Conservation (phyloP, 2,329 filamentous ascomycete species). For the Clonostachys sp. region DNA sequence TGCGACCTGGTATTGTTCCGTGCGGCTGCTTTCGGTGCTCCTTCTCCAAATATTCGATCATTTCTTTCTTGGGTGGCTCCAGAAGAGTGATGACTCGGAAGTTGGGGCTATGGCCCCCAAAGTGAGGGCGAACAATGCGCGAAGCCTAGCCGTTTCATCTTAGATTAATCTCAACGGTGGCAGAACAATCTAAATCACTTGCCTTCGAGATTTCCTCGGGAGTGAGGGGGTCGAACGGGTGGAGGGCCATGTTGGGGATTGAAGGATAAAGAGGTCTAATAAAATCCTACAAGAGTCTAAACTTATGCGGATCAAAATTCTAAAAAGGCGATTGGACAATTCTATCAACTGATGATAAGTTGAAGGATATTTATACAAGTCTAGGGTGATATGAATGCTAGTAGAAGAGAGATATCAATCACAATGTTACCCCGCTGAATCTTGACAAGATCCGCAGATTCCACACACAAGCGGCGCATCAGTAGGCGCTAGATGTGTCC, state of each 20-base stretch:
- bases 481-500: too few species aligned
- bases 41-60: constrained; percentile 39
- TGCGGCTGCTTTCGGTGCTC: constrained; percentile 6
- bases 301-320: too few species aligned
- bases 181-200: not conserved
- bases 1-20: constrained; percentile 12
- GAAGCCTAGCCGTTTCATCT: constrained; percentile 9
- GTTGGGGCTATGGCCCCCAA: constrained; percentile 15
- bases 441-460: too few species aligned
- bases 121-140: constrained; percentile 10
- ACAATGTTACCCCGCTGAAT: too few species aligned
- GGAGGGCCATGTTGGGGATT: constrained; percentile 2
- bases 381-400: too few species aligned
- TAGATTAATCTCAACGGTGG: not conserved
- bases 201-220: constrained; percentile 3
- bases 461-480: too few species aligned
- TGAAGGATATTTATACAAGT: too few species aligned
- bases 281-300: too few species aligned
- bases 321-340: too few species aligned
- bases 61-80: constrained; percentile 42
- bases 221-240: constrained; percentile 18
- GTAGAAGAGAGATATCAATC: too few species aligned
- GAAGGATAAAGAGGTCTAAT: too few species aligned
- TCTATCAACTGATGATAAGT: too few species aligned
- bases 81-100: constrained; percentile 45